A percentile compares a stretch with the other conserved stretches of the same genome.
phyloP scores from a whole-genome alignment of 1,139 yeast species.

The Diutina rugosa region DNA sequence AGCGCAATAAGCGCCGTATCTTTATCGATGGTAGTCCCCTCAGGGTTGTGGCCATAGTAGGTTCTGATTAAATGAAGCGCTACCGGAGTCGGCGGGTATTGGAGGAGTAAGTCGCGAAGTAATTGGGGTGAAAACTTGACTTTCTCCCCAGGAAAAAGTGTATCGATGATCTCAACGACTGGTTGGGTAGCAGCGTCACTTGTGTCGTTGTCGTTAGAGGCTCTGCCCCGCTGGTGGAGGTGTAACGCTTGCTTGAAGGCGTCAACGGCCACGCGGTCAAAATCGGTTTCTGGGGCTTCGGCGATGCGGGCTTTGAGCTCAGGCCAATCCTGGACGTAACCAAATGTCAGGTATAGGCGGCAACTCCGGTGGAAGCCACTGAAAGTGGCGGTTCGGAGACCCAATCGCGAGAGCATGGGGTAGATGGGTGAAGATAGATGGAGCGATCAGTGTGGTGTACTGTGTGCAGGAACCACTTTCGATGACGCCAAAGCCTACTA shows the following conservation, averaged over 20 bases:
- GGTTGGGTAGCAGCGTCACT: background rate
- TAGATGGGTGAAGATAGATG: background rate
- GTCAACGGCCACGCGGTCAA: background rate
- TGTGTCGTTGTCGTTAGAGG: background rate
- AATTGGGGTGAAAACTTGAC: background rate
- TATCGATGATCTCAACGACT: background rate
- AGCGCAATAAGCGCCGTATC: constrained; percentile 48
- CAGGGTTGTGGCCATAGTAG: constrained; percentile 24
- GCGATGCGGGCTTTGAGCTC: background rate
- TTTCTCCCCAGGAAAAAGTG: background rate
- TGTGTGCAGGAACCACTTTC: background rate
- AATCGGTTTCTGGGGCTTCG: background rate
- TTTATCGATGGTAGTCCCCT: constrained; percentile 19
- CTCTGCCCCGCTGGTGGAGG: background rate
- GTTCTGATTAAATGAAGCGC: constrained; percentile 12
- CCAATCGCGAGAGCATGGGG: background rate
- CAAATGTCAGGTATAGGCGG: background rate
- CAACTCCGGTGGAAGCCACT: background rate
- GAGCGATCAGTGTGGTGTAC: background rate
- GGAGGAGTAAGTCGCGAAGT: background rate
- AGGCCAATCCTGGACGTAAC: background rate
- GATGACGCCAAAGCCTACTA: background rate
- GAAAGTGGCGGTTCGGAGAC: background rate
- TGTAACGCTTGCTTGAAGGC: background rate
- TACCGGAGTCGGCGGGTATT: background rate